phyloP scores from a whole-genome alignment of 805 yeast genomes.

The Kazachstania viticola region DNA sequence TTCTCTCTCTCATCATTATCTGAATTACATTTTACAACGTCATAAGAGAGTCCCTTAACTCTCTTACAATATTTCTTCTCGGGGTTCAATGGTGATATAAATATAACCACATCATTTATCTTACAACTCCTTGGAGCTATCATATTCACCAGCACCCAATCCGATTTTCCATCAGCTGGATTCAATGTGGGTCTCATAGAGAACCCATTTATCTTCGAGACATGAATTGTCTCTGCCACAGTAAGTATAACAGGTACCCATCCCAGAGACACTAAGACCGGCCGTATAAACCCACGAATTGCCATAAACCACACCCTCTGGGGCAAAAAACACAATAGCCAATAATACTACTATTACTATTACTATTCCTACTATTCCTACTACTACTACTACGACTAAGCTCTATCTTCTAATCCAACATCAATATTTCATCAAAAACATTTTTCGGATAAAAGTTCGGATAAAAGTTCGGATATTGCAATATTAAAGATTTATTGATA shows the following conservation, averaged over 20 bases:
- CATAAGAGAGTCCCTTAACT: slow-evolving; percentile 66
- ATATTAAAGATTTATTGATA: too few relatives aligned
- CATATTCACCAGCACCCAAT: slow-evolving; percentile 44
- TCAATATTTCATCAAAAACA: too few relatives aligned
- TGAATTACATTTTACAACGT: slow-evolving; percentile 21
- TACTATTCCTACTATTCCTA: too few relatives aligned
- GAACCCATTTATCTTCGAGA: slow-evolving; percentile 64
- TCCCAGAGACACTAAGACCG: too few relatives aligned
- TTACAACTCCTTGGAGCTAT: slow-evolving; percentile 5
- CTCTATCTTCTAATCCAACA: too few relatives aligned
- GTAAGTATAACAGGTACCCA: slow-evolving; percentile 79
- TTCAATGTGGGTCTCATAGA: slow-evolving; percentile 89
- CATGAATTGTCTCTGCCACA: slow-evolving; percentile 55
- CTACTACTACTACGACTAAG: too few relatives aligned
- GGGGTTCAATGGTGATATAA: slow-evolving; percentile 76
- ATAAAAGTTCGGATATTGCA: too few relatives aligned
- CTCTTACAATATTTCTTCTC: slow-evolving; percentile 67
- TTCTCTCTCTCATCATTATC: neutral
- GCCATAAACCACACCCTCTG: too few relatives aligned
- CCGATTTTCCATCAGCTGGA: slow-evolving; percentile 43
- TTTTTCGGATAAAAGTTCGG: too few relatives aligned
- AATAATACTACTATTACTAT: neutral
- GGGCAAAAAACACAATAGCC: too few relatives aligned
- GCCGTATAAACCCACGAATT: too few relatives aligned
- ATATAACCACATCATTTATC: slow-evolving; percentile 62